Percentiles rank a stretch among this genome's conserved stretches.
Evolutionary conservation across 768 basidiomycete genomes (phyloP).

Genomic region (Leucosporidium yakuticum): DNA sequence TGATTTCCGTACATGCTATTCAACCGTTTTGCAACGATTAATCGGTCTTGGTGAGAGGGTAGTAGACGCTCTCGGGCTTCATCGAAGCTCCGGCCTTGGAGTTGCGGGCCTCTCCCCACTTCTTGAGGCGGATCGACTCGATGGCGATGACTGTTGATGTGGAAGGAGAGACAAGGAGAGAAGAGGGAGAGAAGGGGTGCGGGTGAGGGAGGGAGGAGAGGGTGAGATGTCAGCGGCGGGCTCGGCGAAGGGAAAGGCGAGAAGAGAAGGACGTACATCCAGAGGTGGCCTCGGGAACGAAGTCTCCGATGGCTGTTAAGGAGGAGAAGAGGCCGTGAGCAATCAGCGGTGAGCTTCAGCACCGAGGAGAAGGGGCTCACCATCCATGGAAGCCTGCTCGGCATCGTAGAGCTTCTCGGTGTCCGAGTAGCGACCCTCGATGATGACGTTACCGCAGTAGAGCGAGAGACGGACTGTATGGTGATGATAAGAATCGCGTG

Average conservation of each 20-base stretch:
- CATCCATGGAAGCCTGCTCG: slow-evolving; percentile 94
- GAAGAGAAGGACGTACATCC: slow-evolving; percentile 1
- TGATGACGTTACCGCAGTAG: slow-evolving; percentile 91
- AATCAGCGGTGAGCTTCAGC: neutral
- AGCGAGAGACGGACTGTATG: slow-evolving; percentile 72
- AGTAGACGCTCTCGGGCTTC: slow-evolving; percentile 34
- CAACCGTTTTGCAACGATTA: no score
- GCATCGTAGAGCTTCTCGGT: slow-evolving; percentile 88
- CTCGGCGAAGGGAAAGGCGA: neutral
- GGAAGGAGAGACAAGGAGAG: no score
- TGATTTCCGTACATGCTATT: no score
- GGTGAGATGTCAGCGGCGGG: neutral
- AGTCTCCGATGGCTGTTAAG: neutral
- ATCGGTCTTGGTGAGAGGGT: neutral
- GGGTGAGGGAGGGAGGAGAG: no score
- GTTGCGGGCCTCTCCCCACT: slow-evolving; percentile 32
- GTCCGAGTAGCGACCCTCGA: slow-evolving; percentile 83
- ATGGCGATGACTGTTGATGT: slow-evolving; percentile 72
- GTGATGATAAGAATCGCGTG: no score
- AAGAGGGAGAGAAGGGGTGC: no score
- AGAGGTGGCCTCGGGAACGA: neutral
- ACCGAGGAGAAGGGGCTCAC: neutral
- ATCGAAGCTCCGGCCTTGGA: slow-evolving; percentile 10
- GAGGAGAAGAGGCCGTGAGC: neutral
- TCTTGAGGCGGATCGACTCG: slow-evolving; percentile 85